Base-by-base conservation (phyloP, 257 asterid species). In the Coffea eugenioides region DNA sequence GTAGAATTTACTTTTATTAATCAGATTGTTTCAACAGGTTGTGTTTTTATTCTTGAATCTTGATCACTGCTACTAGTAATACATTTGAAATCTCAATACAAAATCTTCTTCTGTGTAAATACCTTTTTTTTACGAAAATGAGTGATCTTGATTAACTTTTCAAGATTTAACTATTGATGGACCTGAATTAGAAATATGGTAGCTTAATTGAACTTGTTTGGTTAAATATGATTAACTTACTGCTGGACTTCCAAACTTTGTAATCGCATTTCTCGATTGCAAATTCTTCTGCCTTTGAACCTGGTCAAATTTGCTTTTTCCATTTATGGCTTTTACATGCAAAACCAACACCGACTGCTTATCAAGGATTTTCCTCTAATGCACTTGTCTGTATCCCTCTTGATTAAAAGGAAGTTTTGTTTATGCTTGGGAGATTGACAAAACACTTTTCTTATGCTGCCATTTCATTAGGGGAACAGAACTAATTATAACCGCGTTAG, bases 381-480 rank as follows among this genome's bases (percentile, higher is more conserved):
- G 36, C 3, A 48, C 34, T 16, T 23, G 23, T 36, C 1, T 59
- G 69, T 4, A 57, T 23, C 25, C 3, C n/a, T 65, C 67, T 27
- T 65, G 70, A 18, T 72, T 49, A 12, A 25, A 2, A 20, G 54
- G 45, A 71, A 18, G 54, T 71, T 71, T 72, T 4, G 8, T 49
- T 10, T 49, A 14, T 25, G 36, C n/a, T 12, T 15, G 64, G 16
- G 43, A 25, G 25, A 15, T 25, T 31, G 57, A 49, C 51, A 62
- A 43, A 39, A 31, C 9, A 31, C 61, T 48, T 62, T 31, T 76
- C 20, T 16, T n/a, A 39, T 20, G 2, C 62, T 45, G 49, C 74
- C 68, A 41, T 48, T 77, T 76, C 74, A 13, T 61, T 88, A 95
- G 99, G 98, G 97, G 71, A 92, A 82, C 86, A 87, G 90, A 84